Percentiles rank a stretch among this genome's conserved stretches.
phyloP scores from a whole-genome alignment of 352 stramenopile genomes.

The Globisporangium paddicum region DNA sequence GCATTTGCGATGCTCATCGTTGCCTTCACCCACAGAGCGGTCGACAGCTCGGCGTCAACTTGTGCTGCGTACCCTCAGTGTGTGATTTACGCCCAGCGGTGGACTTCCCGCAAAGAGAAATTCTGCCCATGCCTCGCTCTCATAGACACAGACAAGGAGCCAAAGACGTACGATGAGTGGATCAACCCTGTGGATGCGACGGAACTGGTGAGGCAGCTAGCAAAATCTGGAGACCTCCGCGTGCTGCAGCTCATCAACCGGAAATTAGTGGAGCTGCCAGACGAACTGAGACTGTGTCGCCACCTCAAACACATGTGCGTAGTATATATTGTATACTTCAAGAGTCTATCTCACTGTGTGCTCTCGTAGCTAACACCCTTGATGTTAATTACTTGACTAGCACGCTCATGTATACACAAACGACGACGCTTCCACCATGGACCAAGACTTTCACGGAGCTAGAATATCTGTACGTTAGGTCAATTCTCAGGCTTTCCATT shows the following conservation, averaged over 20 bases:
- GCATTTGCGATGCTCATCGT: conserved; percentile 8
- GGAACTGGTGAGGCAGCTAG: conserved; percentile 17
- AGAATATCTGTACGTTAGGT: conserved; percentile 37
- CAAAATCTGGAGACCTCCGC: conserved; percentile 23
- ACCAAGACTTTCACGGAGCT: conserved; percentile 18
- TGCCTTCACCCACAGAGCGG: conserved; percentile 12
- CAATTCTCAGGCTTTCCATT: too few relatives aligned
- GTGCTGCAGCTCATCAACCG: conserved; percentile 41
- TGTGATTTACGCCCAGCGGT: conserved; percentile 16
- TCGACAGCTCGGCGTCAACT: conserved; percentile 9
- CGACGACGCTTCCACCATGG: conserved; percentile 17
- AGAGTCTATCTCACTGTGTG: too few relatives aligned
- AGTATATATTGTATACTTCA: too few relatives aligned
- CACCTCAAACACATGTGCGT: too few relatives aligned
- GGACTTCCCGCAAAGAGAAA: conserved; percentile 1
- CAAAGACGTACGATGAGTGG: conserved; percentile 21
- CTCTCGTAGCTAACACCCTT: too few relatives aligned
- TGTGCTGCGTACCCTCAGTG: conserved; percentile 24
- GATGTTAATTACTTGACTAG: too few relatives aligned
- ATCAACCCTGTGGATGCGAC: conserved; percentile 18
- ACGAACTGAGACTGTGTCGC: too few relatives aligned
- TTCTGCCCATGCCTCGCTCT: conserved; percentile 33
- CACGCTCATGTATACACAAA: conserved; percentile 22
- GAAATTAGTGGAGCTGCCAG: conserved; percentile 13
- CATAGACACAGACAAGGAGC: conserved; percentile 22